Percentiles rank a stretch among this genome's conserved stretches.
Evolutionary conservation across 495 filamentous ascomycete genomes (phyloP).

Genomic region (Parmelia sp.): DNA sequence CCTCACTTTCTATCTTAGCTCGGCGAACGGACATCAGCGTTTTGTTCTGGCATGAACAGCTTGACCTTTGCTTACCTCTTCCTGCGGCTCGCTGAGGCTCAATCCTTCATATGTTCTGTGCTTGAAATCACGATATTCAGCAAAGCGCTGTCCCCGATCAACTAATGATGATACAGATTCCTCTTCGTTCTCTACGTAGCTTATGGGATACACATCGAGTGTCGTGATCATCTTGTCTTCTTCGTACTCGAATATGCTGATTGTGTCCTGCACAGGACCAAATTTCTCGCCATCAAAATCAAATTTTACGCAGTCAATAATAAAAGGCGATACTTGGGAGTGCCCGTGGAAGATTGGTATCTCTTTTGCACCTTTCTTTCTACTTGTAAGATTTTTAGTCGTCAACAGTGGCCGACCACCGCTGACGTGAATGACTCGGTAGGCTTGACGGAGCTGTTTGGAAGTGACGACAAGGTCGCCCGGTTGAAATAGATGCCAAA

Average conservation of each 20-base stretch:
- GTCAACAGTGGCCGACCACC: conserved; percentile 4
- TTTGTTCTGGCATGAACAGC: background rate
- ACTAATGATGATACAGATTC: no score
- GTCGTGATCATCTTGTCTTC: background rate
- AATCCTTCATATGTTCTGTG: background rate
- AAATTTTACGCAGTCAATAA: background rate
- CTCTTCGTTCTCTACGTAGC: no score
- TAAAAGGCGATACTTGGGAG: background rate
- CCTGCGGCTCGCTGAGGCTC: background rate
- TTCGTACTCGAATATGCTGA: background rate
- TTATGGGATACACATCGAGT: background rate
- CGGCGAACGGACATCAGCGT: background rate
- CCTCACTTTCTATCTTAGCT: background rate
- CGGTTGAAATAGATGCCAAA: conserved; percentile 38
- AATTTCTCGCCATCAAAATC: conserved; percentile 6
- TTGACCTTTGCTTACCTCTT: background rate
- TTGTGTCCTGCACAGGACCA: background rate
- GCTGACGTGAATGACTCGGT: conserved; percentile 8
- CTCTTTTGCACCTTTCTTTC: background rate
- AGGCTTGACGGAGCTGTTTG: background rate
- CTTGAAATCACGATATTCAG: background rate
- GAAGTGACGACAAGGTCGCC: conserved; percentile 27
- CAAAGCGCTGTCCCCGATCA: no score
- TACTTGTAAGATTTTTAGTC: background rate
- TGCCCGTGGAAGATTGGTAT: background rate